Conservation (phyloP, 2,329 filamentous ascomycete species). For the Exophiala phaeomuriformis region DNA sequence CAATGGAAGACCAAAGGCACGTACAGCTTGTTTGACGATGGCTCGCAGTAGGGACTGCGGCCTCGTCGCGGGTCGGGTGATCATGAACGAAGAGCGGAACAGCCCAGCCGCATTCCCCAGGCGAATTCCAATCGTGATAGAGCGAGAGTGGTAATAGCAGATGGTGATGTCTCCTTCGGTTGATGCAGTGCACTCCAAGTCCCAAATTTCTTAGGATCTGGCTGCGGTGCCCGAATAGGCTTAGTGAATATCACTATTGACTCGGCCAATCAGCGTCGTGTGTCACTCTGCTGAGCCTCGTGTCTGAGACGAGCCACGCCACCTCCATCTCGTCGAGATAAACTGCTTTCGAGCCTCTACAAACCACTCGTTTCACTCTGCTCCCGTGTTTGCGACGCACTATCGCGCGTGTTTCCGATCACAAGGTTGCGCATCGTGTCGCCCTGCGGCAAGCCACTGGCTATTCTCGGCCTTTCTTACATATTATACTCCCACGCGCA, state of each 20-base stretch:
- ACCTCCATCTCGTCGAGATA: conserved; percentile 3
- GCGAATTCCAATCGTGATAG: not conserved
- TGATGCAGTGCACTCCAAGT: not conserved
- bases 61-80: conserved; percentile 23
- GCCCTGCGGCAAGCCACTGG: conserved; percentile 22
- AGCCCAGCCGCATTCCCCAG: conserved; percentile 7
- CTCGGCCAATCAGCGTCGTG: conserved; percentile 14
- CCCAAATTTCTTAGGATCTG: conserved; percentile 7
- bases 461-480: conserved; percentile 18
- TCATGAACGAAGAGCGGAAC: conserved; percentile 18
- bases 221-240: conserved; percentile 4
- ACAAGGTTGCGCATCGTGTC: conserved; percentile 11
- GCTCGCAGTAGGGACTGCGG: conserved; percentile 24
- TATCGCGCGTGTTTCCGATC: conserved; percentile 9
- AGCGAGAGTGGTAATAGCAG: not conserved
- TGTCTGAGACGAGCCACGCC: conserved; percentile 22
- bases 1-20: not conserved
- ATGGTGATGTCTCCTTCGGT: not conserved
- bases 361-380: conserved; percentile 17
- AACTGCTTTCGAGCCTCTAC: conserved; percentile 6
- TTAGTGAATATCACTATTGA: conserved; percentile 1
- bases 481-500: not conserved
- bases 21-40: conserved; percentile 17
- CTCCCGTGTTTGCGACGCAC: conserved; percentile 5
- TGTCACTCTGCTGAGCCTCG: conserved; percentile 10